Evolutionary conservation across 495 filamentous ascomycete genomes (phyloP).

Genomic region (Neurospora sp.): DNA sequence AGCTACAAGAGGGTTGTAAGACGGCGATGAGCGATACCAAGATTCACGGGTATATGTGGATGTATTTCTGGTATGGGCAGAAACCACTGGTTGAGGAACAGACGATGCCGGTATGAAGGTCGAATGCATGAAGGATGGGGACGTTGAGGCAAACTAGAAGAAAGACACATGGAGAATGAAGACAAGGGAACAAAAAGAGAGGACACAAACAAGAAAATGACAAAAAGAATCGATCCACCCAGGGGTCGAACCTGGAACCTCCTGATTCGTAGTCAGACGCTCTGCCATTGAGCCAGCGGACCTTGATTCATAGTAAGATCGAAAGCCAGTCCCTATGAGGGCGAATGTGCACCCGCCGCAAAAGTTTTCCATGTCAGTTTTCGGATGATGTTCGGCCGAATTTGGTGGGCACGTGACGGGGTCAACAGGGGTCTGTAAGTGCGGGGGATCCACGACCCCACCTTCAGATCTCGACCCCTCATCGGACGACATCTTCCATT

Average conservation of each 20-base stretch:
- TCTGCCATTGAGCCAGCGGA: neutral
- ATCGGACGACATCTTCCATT: neutral
- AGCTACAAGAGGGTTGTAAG: slow-evolving; percentile 41
- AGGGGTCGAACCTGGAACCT: neutral
- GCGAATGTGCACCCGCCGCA: neutral
- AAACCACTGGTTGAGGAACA: slow-evolving; percentile 11
- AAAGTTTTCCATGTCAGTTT: neutral
- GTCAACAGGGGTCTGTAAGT: neutral
- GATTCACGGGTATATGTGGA: slow-evolving; percentile 37
- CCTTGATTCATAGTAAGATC: neutral
- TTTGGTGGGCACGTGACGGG: neutral
- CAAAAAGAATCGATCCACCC: neutral
- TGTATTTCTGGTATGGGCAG: slow-evolving; percentile 21
- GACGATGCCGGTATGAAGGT: neutral
- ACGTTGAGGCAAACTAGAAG: neutral
- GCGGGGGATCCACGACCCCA: neutral
- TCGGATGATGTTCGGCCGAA: neutral
- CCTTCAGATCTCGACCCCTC: neutral
- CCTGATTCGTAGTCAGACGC: neutral
- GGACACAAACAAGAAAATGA: neutral
- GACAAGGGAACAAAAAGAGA: neutral
- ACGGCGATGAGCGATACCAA: slow-evolving; percentile 41
- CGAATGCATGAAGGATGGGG: neutral
- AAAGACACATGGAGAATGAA: neutral
- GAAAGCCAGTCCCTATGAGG: neutral